Percentiles rank a stretch among this genome's conserved stretches.
Evolutionary conservation across 2,329 filamentous ascomycete genomes (phyloP).

Genomic region (Sclerotinia subarctica): DNA sequence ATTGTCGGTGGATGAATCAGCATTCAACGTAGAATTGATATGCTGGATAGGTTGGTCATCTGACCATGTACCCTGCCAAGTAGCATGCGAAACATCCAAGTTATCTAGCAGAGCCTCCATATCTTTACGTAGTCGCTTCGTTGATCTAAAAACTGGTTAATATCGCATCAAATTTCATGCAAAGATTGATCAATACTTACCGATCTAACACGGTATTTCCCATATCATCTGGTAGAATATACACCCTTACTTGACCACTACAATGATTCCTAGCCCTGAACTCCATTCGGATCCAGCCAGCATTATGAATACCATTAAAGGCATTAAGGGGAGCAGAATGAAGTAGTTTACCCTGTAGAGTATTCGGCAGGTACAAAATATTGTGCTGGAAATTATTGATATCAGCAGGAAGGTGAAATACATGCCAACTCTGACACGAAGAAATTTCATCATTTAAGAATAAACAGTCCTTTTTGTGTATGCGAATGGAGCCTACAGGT

Average conservation of each 20-base stretch:
- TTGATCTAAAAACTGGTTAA: conserved; percentile 39
- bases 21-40: conserved; percentile 39
- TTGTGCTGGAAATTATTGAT: conserved; percentile 17
- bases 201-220: conserved; percentile 49
- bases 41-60: conserved; percentile 38
- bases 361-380: conserved; percentile 20
- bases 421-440: conserved; percentile 25
- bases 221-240: conserved; percentile 65
- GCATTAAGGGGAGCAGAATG: conserved; percentile 22
- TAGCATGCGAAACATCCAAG: conserved; percentile 53
- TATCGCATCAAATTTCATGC: neutral
- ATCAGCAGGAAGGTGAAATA: conserved; percentile 27
- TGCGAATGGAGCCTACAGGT: conserved; percentile 31
- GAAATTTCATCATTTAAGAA: conserved; percentile 22
- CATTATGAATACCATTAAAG: conserved; percentile 27
- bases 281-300: conserved; percentile 37
- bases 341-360: conserved; percentile 29
- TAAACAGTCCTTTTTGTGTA: conserved; percentile 21
- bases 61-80: conserved; percentile 52
- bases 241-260: conserved; percentile 49
- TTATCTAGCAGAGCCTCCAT: conserved; percentile 49
- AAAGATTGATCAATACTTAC: neutral
- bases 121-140: conserved; percentile 44
- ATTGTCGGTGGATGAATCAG: conserved; percentile 37
- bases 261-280: conserved; percentile 29